Base-by-base conservation (phyloP, 1,284 basidiomycete species). In the Athelia sp. region DNA sequence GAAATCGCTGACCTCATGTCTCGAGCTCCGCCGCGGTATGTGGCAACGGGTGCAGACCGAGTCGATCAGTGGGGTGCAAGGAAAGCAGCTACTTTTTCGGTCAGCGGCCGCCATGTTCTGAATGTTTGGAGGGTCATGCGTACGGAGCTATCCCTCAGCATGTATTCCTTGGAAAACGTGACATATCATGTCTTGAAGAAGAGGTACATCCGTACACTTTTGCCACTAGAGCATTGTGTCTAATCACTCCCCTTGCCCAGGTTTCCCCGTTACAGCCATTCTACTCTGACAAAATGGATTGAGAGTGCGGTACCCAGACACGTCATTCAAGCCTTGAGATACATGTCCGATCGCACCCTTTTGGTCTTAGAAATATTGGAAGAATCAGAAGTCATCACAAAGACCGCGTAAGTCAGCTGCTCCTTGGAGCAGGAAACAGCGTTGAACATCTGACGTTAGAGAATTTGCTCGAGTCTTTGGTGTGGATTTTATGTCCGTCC, bases 381-480 rank as follows among this genome's bases (percentile, higher is more conserved):
- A 53, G 77, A 78, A 46, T 79, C 86, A 3, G 92, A 96, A 58
- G 74, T 88, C 13, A 77, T 95, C 29, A 90, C 89, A 0, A 94
- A 94, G 68, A 95, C 85, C 45, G 90, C 93, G 91, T 93, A 62
- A 58, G 86, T 70, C 1, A 26, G n/a, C 36, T n/a, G 9, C 15
- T 8, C 6, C 9, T 40, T 40, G 8, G 19, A n/a, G 15, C 36
- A 17, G 15, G 19, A 40, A 40, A n/a, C n/a, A n/a, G n/a, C n/a
- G 36, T 47, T 29, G 15, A 18, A 1, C 29, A 24, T 38, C 21
- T 47, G 36, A 50, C 21, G 48, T 26, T 31, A 95, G 93, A 3
- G 96, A 99, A 66, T 98, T 98, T 59, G 94, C 96, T 17, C 83
- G 96, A 13, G 91, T 98, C 13, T 98, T 98, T 58, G 96, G 96